Evolutionary conservation across 2,329 filamentous ascomycete genomes (phyloP), one percentile per base, ranked within the genome.

Genomic region (Ceratocystis papillata): DNA sequence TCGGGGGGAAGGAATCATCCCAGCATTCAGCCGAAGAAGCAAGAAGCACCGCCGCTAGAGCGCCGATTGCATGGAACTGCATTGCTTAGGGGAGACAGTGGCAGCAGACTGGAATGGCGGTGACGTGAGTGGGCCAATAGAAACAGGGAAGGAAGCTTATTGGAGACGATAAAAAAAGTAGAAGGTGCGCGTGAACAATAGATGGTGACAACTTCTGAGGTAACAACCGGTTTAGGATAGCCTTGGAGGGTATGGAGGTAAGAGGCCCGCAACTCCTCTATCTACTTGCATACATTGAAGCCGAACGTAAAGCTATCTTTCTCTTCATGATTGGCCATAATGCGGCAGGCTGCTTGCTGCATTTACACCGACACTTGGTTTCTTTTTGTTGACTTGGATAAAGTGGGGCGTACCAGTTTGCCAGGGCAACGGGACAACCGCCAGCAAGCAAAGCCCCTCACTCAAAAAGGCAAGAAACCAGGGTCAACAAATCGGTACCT

Each of bases 1-100:
- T 80, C 0, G 87, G 87, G 5, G 75, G 70, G 20, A 68, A 67
- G 63, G 28, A n/a, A 17, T 72, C 72, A 33, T 74, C 73, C 41
- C 76, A 76, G 1, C 73, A 66, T 69, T 73, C 70, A 37, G 50
- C 57, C 15, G 50, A 17, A 33, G 45, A 28, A 20, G 50, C 12
- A 25, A 44, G 17, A 28, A 67, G 57, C 8, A 22, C 33, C 22
- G 33, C 60, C 4, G 30, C 67, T 22, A 67, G 60, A n/a, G 66
- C 28, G 22, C 66, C 63, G 30, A 65, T 10, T 15, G 50, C 20
- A n/a, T 48, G 62, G 28, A 75, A 69, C 65, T 73, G 75, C 78
- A 80, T 80, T 41, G 28, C 57, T 70, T 53, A 37, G 25, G 45
- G n/a, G 28, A 48, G 33, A 20, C 55, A n/a, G 57, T n/a, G 25